Base-by-base conservation (phyloP, 345 rosid genomes). In the Populus alba region DNA sequence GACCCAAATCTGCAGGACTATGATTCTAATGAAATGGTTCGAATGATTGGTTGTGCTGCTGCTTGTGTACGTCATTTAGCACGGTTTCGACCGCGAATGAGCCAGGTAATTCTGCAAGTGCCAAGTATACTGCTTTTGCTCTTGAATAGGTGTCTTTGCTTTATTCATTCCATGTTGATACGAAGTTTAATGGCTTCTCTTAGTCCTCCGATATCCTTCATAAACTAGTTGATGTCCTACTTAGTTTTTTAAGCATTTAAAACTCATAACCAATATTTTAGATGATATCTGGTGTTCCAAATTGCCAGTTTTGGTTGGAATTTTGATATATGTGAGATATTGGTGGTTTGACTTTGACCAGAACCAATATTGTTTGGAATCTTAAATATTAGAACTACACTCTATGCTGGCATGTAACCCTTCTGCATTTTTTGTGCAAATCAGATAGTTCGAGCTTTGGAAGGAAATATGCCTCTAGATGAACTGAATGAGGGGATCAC, bases 371-470 rank as follows among this genome's bases (percentile, higher is more conserved):
- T 7, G 62, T 29, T 31, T 47, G 2, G 35, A 61, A 59, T 38
- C 20, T 51, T 70, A 20, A 15, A 59, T 57, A 23, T 31, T 45
- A 25, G 33, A 65, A 55, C 51, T 72, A 45, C 37, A 70, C 20
- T 70, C 23, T 47, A 25, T 66, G 51, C 68, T 31, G 45, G 38
- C 27, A 6, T 55, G 45, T 79, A 70, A 79, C 49, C 72, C 62
- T 62, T 57, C 20, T 53, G 27, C 35, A 57, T 65, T 79, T 29
- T 43, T 17, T 43, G 33, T 65, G 74, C 78, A 71, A 82, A 70
- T 37, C 80, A 81, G 83, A 77, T 81, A 43, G 71, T 81, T 59
- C 73, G 78, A 77, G 74, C 80, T 59, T 25, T 77, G 71, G 83
- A 81, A 77, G 83, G 83, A 47, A 81, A 68, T 61, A 8, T 81